phyloP scores from a whole-genome alignment of 345 rosid genomes.

The Aquilaria sinensis region DNA sequence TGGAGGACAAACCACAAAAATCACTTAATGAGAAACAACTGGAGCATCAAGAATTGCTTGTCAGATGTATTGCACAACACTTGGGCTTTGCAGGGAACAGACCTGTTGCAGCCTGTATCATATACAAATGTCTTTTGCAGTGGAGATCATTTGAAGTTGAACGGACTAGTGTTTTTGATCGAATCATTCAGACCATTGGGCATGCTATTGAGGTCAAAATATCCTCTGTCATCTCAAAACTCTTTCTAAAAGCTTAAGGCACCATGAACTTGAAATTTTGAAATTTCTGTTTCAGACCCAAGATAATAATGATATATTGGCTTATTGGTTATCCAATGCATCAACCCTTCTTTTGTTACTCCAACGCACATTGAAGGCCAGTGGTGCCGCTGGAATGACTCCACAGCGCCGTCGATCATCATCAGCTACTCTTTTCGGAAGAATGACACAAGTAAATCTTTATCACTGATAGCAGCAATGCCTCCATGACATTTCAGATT shows the following conservation, averaged over 20 bases:
- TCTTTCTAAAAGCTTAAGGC: background rate
- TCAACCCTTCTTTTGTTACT: constrained; percentile 90
- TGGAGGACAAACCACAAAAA: constrained; percentile 85
- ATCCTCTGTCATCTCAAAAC: background rate
- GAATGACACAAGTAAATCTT: constrained; percentile 73
- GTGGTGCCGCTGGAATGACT: constrained; percentile 95
- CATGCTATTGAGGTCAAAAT: constrained; percentile 79
- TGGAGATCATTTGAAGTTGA: constrained; percentile 99
- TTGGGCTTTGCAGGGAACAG: constrained; percentile 74
- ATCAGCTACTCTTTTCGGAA: constrained; percentile 88
- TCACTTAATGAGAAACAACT: constrained; percentile 90
- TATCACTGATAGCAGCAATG: constrained; percentile 7
- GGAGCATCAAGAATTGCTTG: constrained; percentile 92
- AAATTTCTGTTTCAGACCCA: constrained; percentile 51
- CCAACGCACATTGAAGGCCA: constrained; percentile 88
- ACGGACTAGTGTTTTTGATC: constrained; percentile 82
- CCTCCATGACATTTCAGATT: constrained; percentile 6
- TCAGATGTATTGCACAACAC: constrained; percentile 86
- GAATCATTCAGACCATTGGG: constrained; percentile 90
- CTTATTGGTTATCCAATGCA: constrained; percentile 93
- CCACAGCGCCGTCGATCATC: constrained; percentile 96
- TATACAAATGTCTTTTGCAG: constrained; percentile 87
- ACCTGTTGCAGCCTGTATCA: constrained; percentile 88
- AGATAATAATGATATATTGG: constrained; percentile 78
- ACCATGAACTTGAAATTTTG: constrained; percentile 16